Base-by-base conservation (phyloP, 2,329 filamentous ascomycete genomes). In the Aspergillus amoenus region DNA sequence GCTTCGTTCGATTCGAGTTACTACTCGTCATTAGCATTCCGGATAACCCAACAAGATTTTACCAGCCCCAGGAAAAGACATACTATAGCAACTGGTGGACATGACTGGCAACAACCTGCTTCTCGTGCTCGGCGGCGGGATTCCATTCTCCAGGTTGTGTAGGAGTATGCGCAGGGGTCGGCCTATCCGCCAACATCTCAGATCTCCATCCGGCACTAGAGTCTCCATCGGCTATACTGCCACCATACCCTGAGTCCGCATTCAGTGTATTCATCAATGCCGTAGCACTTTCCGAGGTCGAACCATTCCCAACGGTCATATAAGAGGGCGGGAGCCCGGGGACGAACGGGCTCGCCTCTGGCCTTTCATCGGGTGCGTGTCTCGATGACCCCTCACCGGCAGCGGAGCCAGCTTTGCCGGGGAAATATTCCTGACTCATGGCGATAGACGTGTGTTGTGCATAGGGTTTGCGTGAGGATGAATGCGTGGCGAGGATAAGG, bases 81-180 rank as follows among this genome's bases (percentile, higher is more conserved):
- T 76, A 81, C 78, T 96, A 97, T 81, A 90, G 91, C 63, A 97
- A 83, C 77, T 97, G 94, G 70, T 96, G 89, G 48, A 97, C 86
- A 74, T 96, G 91, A 69, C 88, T 90, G 39, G 91, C 88, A 64
- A 93, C 85, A 44, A 83, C 79, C 64, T 84, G 83, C 67, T 84
- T 83, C 69, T 91, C 88, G 62, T 85, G 79, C 51, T 89, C 86
- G 44, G 79, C 78, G 50, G 78, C 74, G 39, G 74, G 71, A 66
- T 76, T 80, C 56, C 72, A 76, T 48, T 81, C 77, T 64, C 81
- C 82, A 34, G 75, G 69, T 34, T 76, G 68, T 27, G 80, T 76
- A 48, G 83, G 78, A 27, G 83, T 83, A 68, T 83, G 82, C 40
- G 76, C 74, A 30, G 83, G 82, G 21, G 82, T 85, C 41, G 82